Base-by-base conservation (phyloP, 2,329 filamentous ascomycete species). In the Ceratocystiopsis brevicomis region DNA sequence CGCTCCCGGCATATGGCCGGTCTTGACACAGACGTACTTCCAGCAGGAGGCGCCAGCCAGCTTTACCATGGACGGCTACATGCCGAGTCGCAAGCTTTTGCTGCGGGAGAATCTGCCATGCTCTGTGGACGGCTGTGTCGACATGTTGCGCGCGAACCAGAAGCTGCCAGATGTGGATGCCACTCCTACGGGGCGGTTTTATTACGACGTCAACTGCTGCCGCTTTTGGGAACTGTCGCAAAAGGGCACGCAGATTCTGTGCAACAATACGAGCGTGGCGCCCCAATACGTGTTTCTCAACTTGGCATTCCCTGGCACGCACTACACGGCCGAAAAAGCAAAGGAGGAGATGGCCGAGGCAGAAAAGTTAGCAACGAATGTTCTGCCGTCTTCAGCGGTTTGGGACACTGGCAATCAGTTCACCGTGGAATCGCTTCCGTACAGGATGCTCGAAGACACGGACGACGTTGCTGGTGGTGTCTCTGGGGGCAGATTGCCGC, bases 211-310 rank as follows among this genome's bases (percentile, higher is more conserved):
- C 36, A 57, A 61, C 30, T 59, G 58, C 10, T 67, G 65, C 41
- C 55, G 60, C 32, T 56, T 57, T 16, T 66, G 69, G 60, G 71
- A 75, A 49, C 53, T 62, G 41, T 63, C 63, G 4, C 46, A 49
- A 9, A 47, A 55, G 30, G 62, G 61, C 2, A 52, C 48, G 16
- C 55, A 54, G 13, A 41, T 61, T 13, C 53, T 65, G 41, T 30
- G 25, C 25, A 49, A 53, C 18, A 50, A 53, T 12, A 56, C 52
- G n/a, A 56, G 52, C 9, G 52, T 62, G 12, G 56, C 52, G 13
- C 61, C 62, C 0, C 53, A 59, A 3, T 57, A 61, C 40, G 53
- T 57, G 16, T 67, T 60, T 46, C 57, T 68, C 40, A 59, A 61
- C 39, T 51, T 65, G 32, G 17, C 15, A 2, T 49, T 48, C 37